Conservation (phyloP, 83 land plant genomes). For the Picea engelmannii region DNA sequence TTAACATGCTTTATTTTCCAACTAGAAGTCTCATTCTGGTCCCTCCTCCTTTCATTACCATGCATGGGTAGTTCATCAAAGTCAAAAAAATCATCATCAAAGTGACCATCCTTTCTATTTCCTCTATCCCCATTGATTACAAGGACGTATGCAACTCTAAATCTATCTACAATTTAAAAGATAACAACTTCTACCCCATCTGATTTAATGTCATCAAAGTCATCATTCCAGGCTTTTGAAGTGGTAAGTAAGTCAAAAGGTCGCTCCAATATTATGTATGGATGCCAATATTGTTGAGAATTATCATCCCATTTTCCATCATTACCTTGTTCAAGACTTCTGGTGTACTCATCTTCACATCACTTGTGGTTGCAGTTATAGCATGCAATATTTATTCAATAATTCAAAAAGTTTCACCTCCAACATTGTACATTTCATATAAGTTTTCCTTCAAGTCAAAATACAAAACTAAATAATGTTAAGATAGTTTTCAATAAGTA, state of each 20-base stretch:
- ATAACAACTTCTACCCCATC: constrained; percentile 79
- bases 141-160: constrained; percentile 18
- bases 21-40: not conserved
- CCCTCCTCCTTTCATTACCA: constrained; percentile 1
- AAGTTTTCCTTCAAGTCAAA: not conserved
- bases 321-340: too few species aligned
- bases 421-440: not conserved
- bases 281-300: not conserved
- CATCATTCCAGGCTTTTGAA: constrained; percentile 63
- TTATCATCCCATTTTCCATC: too few species aligned
- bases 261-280: constrained; percentile 22
- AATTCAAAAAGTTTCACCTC: too few species aligned
- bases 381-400: too few species aligned
- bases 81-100: constrained; percentile 19
- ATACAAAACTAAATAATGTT: not conserved
- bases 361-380: too few species aligned
- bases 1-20: not conserved
- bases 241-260: constrained; percentile 25
- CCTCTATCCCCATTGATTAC: constrained; percentile 5
- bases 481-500: not conserved
- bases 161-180: constrained; percentile 62
- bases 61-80: constrained; percentile 5
- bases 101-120: constrained; percentile 21
- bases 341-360: too few species aligned
- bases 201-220: constrained; percentile 70